phyloP scores from a whole-genome alignment of 169 alveolate species.

The Plasmodium sp. region DNA sequence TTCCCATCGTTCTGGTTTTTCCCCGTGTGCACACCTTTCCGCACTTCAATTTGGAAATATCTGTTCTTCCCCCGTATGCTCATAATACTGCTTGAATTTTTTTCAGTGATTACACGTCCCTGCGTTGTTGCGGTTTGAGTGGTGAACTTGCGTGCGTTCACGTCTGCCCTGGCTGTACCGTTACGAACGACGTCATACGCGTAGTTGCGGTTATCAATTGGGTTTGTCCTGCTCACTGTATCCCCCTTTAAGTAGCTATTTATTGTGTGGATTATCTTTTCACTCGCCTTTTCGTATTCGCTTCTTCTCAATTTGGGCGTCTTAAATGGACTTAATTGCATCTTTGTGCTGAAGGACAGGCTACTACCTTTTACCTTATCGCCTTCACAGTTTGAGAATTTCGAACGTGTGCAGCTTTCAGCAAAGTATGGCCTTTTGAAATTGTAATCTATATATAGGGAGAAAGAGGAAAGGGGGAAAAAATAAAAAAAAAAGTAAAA shows the following conservation, averaged over 20 bases:
- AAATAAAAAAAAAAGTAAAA: background rate
- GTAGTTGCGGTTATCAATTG: background rate
- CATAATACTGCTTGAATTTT: background rate
- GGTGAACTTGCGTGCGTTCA: background rate
- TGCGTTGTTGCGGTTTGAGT: background rate
- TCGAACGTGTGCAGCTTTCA: conserved; percentile 1
- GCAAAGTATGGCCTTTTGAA: conserved; percentile 26
- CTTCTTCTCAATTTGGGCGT: background rate
- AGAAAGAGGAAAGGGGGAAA: background rate
- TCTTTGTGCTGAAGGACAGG: background rate
- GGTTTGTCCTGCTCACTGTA: background rate
- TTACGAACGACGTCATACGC: background rate
- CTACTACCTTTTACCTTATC: conserved; percentile 13
- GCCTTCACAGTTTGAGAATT: background rate
- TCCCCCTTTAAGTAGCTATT: conserved; percentile 4
- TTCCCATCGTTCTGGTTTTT: background rate
- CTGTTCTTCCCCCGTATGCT: background rate
- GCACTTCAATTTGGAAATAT: conserved; percentile 6
- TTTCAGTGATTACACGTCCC: background rate
- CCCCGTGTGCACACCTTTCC: background rate
- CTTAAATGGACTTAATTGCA: conserved; percentile 12
- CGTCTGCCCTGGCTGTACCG: background rate
- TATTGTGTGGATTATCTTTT: background rate
- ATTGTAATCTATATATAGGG: conserved; percentile 9
- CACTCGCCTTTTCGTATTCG: background rate